Conservation (phyloP, 306 rosid species). For the Lithocarpus polystachyus region DNA sequence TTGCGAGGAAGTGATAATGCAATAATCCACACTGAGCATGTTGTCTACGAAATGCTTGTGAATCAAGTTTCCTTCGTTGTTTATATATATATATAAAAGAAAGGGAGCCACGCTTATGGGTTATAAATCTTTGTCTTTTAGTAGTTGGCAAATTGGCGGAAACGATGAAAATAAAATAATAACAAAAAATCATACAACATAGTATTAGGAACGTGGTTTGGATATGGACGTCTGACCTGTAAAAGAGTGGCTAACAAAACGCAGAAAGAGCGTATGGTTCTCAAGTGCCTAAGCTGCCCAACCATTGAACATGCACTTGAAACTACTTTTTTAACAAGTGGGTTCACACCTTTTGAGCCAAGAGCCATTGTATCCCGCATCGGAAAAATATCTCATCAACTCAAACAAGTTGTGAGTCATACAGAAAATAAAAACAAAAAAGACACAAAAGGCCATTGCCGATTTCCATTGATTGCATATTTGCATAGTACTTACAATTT, state of each 20-base stretch:
- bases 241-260: constrained; percentile 19
- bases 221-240: neutral
- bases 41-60: too few species aligned
- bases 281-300: constrained; percentile 20
- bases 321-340: constrained; percentile 13
- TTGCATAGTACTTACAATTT: too few species aligned
- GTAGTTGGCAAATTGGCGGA: neutral
- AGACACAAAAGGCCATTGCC: neutral
- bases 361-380: neutral
- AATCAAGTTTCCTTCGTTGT: too few species aligned
- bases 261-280: constrained; percentile 12
- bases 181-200: neutral
- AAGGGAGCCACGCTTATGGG: too few species aligned
- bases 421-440: neutral
- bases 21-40: too few species aligned
- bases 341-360: constrained; percentile 9
- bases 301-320: neutral
- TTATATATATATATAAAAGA: too few species aligned
- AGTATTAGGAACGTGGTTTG: neutral
- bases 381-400: constrained; percentile 6
- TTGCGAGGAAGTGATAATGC: too few species aligned
- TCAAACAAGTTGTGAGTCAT: neutral
- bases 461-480: too few species aligned
- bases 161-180: too few species aligned
- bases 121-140: too few species aligned